A percentile compares a stretch with the other conserved stretches of the same genome.
Evolutionary conservation across 192 early-diverging fungal species (phyloP).

Genomic region (Obelidium mucronatum): DNA sequence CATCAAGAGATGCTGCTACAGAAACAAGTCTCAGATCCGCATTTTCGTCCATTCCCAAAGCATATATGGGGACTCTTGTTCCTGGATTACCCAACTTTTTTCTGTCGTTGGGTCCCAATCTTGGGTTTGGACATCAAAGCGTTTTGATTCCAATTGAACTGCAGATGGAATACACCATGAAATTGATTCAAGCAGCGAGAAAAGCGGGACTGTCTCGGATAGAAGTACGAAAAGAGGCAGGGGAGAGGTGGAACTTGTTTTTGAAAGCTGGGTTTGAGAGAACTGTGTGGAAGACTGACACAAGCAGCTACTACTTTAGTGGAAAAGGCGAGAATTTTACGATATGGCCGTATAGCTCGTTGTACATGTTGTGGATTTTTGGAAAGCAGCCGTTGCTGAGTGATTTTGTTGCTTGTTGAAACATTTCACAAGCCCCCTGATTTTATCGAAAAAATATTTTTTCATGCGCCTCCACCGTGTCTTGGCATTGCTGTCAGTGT

Average conservation of each 20-base stretch:
- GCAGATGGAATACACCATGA: not conserved
- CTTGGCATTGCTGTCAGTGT: no score
- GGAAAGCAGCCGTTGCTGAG: no score
- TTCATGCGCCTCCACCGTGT: no score
- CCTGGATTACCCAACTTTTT: conserved; percentile 20
- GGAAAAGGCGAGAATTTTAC: conserved; percentile 14
- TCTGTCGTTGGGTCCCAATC: conserved; percentile 6
- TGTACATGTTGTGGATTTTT: no score
- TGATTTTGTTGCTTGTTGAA: no score
- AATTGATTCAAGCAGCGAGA: not conserved
- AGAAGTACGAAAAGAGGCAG: not conserved
- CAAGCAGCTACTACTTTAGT: not conserved
- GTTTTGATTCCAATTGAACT: conserved; percentile 13
- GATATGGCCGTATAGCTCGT: conserved; percentile 23
- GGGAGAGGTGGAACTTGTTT: not conserved
- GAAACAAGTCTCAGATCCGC: not conserved
- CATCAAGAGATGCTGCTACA: not conserved
- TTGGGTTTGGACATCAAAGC: conserved; percentile 2
- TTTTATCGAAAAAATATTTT: no score
- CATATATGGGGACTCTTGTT: not conserved
- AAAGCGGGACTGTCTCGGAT: not conserved
- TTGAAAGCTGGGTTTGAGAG: conserved; percentile 7
- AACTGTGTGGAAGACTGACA: conserved; percentile 19
- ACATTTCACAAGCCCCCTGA: no score
- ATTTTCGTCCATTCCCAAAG: not conserved